Evolutionary conservation across 306 rosid species (phyloP).

Genomic region (Cucurbita argyrosperma): DNA sequence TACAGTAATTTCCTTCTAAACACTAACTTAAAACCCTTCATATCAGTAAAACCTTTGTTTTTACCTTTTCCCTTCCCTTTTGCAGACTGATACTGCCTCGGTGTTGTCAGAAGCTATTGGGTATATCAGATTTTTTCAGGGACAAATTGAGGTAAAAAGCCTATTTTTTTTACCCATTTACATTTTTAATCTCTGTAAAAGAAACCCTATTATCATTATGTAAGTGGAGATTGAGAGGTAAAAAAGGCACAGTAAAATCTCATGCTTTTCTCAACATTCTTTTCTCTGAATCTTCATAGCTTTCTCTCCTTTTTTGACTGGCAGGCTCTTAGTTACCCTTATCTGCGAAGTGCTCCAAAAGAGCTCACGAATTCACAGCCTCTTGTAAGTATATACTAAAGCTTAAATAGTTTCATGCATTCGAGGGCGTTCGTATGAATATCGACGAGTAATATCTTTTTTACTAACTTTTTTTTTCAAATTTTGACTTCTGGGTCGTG

Average conservation of each 20-base stretch:
- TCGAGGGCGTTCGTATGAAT: neutral
- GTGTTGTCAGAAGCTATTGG: conserved; percentile 77
- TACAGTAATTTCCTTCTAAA: neutral
- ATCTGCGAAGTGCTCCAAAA: conserved; percentile 45
- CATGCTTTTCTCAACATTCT: conserved; percentile 28
- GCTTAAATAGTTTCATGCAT: neutral
- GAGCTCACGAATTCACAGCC: conserved; percentile 36
- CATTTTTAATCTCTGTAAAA: neutral
- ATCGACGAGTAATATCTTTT: neutral
- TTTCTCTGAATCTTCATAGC: neutral
- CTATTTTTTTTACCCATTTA: conserved; percentile 5
- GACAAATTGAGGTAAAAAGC: conserved; percentile 77
- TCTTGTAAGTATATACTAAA: conserved; percentile 33
- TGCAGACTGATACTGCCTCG: conserved; percentile 98
- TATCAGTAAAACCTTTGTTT: too few species aligned
- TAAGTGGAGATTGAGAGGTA: neutral
- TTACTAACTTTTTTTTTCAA: neutral
- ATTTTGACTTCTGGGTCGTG: neutral
- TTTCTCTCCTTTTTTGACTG: neutral
- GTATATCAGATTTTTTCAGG: conserved; percentile 68
- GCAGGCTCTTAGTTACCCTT: conserved; percentile 85
- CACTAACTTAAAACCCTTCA: neutral
- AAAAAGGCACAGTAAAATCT: conserved; percentile 18
- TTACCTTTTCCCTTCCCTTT: conserved; percentile 21
- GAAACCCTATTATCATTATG: conserved; percentile 13